Base-by-base conservation (phyloP, 2,329 filamentous ascomycete genomes). In the Cryphonectria japonica region DNA sequence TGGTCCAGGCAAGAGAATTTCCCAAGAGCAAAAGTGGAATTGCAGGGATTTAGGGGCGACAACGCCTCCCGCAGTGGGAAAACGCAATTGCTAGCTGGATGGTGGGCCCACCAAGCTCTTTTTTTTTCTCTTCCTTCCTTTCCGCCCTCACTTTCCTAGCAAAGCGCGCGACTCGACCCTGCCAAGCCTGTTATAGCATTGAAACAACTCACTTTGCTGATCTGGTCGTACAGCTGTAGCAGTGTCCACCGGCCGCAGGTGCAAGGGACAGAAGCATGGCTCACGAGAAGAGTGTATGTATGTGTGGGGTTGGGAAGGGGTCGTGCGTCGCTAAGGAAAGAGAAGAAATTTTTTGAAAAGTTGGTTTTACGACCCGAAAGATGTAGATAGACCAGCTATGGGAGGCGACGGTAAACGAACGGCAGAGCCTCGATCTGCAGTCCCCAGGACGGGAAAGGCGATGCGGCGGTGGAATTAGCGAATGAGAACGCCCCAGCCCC, bases 41-140 rank as follows among this genome's bases (percentile, higher is more conserved):
- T n/a, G 41, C 63, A 50, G 34, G 63, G 63, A 65, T 65, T 52
- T 16, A 65, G 63, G 63, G 63, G 63, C 29, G 63, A 65, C 63
- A 52, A 29, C 61, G 32, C 61, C 26, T 26, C 61, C 61, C 61
- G n/a, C 39, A 46, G 37, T n/a, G 22, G 26, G 37, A 39, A 64
- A 46, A 13, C 39, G 41, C 37, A 43, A 32, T 59, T 29, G 54
- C 54, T 59, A 59, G 54, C 39, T 64, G 39, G 61, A 41, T 8
- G 41, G 61, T 65, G 63, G 63, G 52, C 11, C 37, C 61, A 46
- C 57, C 26, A 26, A 29, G n/a, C 29, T 64, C 46, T 61, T 62
- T 60, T 60, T 37, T 22, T 34, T 22, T 61, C 14, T 26, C 9
- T 22, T 16, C 37, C 34, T 37, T 19, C 16, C 1, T 9, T n/a